phyloP scores from a whole-genome alignment of 192 early-diverging fungal genomes.

The Geranomyces variabilis region DNA sequence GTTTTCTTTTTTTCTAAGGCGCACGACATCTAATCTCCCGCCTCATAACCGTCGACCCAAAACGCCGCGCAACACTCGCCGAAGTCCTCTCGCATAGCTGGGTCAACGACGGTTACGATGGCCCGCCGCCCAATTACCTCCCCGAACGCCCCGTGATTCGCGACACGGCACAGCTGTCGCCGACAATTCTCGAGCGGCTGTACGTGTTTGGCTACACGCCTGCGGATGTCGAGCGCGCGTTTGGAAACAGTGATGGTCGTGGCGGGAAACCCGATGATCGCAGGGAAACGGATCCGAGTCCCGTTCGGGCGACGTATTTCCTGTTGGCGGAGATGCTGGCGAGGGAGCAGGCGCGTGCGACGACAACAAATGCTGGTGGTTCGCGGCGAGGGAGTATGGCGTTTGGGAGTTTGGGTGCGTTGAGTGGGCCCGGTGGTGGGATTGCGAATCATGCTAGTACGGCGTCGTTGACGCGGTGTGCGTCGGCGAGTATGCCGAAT shows the following conservation, averaged over 20 bases:
- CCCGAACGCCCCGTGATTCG: conserved; percentile 48
- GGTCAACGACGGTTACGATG: conserved; percentile 75
- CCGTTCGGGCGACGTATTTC: conserved; percentile 57
- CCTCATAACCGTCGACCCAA: conserved; percentile 75
- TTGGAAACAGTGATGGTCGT: conserved; percentile 14
- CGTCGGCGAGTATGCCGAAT: conserved; percentile 10
- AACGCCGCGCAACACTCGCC: conserved; percentile 65
- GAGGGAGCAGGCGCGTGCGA: conserved; percentile 42
- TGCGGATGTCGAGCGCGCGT: conserved; percentile 47
- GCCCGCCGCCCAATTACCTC: conserved; percentile 66
- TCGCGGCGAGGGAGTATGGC: conserved; percentile 7
- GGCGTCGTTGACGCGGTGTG: background rate
- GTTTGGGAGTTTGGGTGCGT: background rate
- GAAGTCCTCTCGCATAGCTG: conserved; percentile 75
- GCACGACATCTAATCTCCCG: conserved; percentile 65
- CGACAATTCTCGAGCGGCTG: conserved; percentile 50
- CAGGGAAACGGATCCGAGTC: conserved; percentile 34
- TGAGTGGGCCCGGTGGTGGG: background rate
- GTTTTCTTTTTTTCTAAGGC: conserved; percentile 60
- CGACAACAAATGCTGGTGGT: conserved; percentile 9
- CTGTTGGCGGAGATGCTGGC: conserved; percentile 57
- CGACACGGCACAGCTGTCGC: conserved; percentile 21
- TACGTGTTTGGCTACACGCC: conserved; percentile 50
- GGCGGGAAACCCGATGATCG: background rate
- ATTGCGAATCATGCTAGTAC: too few relatives aligned